Conservation (phyloP, 163 green algal genomes). For the Smithsoniella earleae region DNA sequence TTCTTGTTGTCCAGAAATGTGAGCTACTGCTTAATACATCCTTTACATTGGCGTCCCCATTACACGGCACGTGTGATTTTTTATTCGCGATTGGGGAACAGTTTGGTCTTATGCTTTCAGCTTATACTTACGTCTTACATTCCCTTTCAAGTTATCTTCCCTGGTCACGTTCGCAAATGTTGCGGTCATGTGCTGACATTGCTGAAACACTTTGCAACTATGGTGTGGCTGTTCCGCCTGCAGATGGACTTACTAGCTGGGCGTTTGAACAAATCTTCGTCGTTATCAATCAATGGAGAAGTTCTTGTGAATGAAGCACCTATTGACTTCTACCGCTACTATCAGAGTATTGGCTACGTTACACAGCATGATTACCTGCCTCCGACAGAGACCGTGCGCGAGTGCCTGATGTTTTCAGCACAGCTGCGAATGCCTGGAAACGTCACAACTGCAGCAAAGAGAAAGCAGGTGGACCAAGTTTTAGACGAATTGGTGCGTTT, state of each 20-base stretch:
- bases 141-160: too few species aligned
- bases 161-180: too few species aligned
- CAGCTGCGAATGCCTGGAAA: conserved; percentile 53
- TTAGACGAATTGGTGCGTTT: conserved; percentile 49
- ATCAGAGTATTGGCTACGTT: conserved; percentile 28
- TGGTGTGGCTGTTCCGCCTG: not conserved
- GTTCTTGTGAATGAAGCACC: not conserved
- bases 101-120: not conserved
- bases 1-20: not conserved
- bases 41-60: not conserved
- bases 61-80: not conserved
- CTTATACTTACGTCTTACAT: not conserved
- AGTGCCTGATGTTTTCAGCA: conserved; percentile 55
- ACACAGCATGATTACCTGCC: conserved; percentile 29
- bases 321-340: not conserved
- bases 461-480: conserved; percentile 46
- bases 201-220: too few species aligned
- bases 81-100: not conserved
- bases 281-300: not conserved
- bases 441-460: conserved; percentile 42
- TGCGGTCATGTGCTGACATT: too few species aligned
- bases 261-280: not conserved
- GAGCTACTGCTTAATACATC: not conserved
- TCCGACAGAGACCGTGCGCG: conserved; percentile 32
- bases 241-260: not conserved